Conservation (phyloP, 116 monocot species). For the Zostera marina region DNA sequence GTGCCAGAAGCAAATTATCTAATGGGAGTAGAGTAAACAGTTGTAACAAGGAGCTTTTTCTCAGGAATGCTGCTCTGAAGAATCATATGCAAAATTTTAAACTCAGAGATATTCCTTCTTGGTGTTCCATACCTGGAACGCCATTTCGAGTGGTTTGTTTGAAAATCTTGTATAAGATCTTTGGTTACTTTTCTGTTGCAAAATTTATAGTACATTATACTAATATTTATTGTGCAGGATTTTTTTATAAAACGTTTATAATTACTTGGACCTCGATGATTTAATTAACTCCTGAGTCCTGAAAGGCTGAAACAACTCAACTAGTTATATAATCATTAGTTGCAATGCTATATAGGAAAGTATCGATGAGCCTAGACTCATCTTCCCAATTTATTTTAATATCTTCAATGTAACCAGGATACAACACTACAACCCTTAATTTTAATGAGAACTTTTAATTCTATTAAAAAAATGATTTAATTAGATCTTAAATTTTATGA, state of each 20-base stretch:
- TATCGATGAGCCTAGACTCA: no score
- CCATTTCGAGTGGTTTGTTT: constrained; percentile 75
- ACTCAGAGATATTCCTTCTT: constrained; percentile 50
- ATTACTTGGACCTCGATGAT: no score
- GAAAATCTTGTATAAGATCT: not conserved
- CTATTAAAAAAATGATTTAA: no score
- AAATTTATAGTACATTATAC: not conserved
- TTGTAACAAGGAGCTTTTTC: constrained; percentile 11
- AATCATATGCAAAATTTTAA: constrained; percentile 16
- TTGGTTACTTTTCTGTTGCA: not conserved
- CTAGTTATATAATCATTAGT: no score
- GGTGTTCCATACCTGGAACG: constrained; percentile 92
- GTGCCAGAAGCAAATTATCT: constrained; percentile 8
- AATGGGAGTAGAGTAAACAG: constrained; percentile 4
- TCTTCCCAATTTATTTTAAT: no score
- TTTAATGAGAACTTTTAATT: no score
- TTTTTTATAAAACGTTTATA: no score
- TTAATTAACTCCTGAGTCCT: no score
- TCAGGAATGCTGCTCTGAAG: constrained; percentile 16
- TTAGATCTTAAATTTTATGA: not conserved
- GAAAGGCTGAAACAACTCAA: no score
- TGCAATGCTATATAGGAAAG: no score
- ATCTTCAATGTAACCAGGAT: no score
- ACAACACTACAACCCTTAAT: no score
- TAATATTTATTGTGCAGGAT: not conserved